Conservation (phyloP, 331 rosid species). For the Ulmus americana region DNA sequence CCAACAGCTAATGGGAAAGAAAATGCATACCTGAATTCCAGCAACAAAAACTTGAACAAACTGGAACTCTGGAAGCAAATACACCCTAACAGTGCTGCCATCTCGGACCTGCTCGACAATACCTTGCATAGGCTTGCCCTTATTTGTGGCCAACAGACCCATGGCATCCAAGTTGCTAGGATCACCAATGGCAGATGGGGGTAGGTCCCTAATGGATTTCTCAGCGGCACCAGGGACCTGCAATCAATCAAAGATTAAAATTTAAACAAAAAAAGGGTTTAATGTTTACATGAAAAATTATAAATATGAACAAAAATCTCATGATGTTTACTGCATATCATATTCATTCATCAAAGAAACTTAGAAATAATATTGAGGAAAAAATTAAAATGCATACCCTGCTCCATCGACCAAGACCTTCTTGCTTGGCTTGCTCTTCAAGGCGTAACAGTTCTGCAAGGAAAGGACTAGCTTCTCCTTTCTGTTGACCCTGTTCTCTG, state of each 20-base stretch:
- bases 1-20: conserved; percentile 2
- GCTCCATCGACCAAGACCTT: conserved; percentile 90
- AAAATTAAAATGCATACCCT: conserved; percentile 43
- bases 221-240: conserved; percentile 86
- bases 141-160: conserved; percentile 71
- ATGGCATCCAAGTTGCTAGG: conserved; percentile 76
- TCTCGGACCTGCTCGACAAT: conserved; percentile 96
- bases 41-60: conserved; percentile 94
- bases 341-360: background rate
- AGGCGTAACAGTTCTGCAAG: conserved; percentile 57
- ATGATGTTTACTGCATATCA: background rate
- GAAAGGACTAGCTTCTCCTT: conserved; percentile 82
- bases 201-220: conserved; percentile 68
- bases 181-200: conserved; percentile 90
- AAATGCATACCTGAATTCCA: conserved; percentile 67
- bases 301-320: background rate
- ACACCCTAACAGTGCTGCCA: conserved; percentile 83
- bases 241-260: conserved; percentile 30
- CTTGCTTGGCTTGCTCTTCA: conserved; percentile 84
- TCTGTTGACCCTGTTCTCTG: conserved; percentile 78
- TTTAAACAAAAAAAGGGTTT: background rate
- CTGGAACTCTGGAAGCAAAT: conserved; percentile 93
- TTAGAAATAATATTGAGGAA: background rate
- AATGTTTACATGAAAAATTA: background rate
- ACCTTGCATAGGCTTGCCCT: conserved; percentile 77